Evolutionary conservation across 768 basidiomycete species (phyloP), one percentile per base, ranked within the genome.

Genomic region (Zangia roseola): DNA sequence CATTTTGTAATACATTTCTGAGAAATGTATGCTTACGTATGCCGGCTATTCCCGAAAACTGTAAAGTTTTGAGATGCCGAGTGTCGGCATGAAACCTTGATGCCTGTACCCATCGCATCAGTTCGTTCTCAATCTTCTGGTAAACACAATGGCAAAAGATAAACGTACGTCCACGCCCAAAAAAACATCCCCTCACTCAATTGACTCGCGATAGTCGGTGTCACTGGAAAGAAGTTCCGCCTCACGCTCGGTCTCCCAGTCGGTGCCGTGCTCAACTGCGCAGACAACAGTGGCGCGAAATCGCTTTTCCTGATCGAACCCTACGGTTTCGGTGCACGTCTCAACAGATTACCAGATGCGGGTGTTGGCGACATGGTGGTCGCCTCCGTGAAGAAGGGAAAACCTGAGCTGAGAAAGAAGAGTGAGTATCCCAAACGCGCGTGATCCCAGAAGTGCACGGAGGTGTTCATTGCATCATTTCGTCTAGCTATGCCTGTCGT

Each of bases 401-500:
- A 99, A 79, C 97, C 97, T 30, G 97, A 99, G 75, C 74, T 99
- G 69, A 86, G 97, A 75, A 99, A 99, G 81, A 99, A 99, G 81
- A 95, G 93, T 95, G 69, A 65, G 93, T 79, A 37, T 46, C 40
- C 28, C 33, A 10, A 2, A 25, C 13, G 14, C 26, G 23, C 38
- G 5, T 0, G 37, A 8, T 21, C 2, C n/a, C n/a, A 8, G 6
- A 16, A 9, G 10, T 23, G 30, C 26, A 13, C 3, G 0, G 6
- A 20, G 10, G 23, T 49, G 10, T 31, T 67, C 36, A 64, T 24
- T n/a, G 6, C 17, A 14, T 20, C 14, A 16, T 30, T 9, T 35
- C 25, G 53, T 54, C 20, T 57, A 95, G 95, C 95, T 46, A 94
- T 97, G 92, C 97, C 94, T 63, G 87, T 88, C 54, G 90, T 99